Conservation (phyloP, 2,329 filamentous ascomycete genomes). For the Sordariomycetes sp. region DNA sequence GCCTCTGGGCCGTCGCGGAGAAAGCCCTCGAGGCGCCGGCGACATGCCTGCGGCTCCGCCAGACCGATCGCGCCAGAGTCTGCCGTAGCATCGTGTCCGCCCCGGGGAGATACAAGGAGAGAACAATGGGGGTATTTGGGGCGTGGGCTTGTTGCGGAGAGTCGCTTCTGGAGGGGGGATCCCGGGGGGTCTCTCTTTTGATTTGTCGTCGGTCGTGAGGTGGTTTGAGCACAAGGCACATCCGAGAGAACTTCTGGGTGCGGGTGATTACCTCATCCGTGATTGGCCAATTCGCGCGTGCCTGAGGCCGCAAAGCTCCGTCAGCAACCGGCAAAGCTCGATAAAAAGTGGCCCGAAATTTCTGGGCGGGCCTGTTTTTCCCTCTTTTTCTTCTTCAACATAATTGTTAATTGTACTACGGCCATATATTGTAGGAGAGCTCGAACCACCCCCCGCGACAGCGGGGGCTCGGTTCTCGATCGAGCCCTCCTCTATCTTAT, state of each 20-base stretch:
- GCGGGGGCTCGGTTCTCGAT: conserved; percentile 32
- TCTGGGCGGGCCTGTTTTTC: conserved; percentile 13
- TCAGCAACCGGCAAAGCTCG: too few relatives aligned
- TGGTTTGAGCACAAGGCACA: conserved; percentile 7
- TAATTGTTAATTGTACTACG: conserved; percentile 55
- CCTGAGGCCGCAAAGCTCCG: conserved; percentile 25
- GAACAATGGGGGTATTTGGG: conserved; percentile 14
- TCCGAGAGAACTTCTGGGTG: conserved; percentile 5
- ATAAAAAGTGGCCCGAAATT: conserved; percentile 6
- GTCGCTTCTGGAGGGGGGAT: neutral
- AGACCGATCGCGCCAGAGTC: conserved; percentile 54
- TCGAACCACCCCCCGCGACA: too few relatives aligned
- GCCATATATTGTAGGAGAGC: conserved; percentile 61
- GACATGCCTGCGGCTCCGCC: conserved; percentile 47
- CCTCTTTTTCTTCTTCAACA: conserved; percentile 27
- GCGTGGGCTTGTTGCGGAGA: conserved; percentile 1
- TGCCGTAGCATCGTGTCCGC: conserved; percentile 57
- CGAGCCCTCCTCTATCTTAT: conserved; percentile 64
- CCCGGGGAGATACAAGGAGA: conserved; percentile 26
- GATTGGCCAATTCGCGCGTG: conserved; percentile 23
- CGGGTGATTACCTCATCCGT: conserved; percentile 20
- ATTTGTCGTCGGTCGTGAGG: neutral
- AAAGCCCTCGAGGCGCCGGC: conserved; percentile 61
- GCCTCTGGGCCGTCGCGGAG: conserved; percentile 63
- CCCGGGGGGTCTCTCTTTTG: conserved; percentile 1